Percentiles rank a stretch among this genome's conserved stretches.
Evolutionary conservation across 106 monocot species (phyloP).

Genomic region (Allium fistulosum): DNA sequence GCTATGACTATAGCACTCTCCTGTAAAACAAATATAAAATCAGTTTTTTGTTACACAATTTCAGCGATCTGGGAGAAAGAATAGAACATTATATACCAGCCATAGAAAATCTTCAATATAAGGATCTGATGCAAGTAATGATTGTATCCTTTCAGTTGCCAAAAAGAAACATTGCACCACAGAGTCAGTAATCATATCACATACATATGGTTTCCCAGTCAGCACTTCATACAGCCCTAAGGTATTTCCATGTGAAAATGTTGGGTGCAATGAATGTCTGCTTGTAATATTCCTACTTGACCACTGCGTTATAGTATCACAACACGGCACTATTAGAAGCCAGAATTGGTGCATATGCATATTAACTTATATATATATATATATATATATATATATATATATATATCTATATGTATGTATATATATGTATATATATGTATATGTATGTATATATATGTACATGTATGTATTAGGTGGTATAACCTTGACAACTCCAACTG

Average conservation of each 20-base stretch:
- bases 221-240: conserved; percentile 94
- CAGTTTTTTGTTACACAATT: background rate
- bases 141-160: conserved; percentile 69
- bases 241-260: conserved; percentile 87
- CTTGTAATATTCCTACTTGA: conserved; percentile 40
- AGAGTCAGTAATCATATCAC: conserved; percentile 87
- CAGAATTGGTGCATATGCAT: too few relatives aligned
- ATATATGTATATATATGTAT: too few relatives aligned
- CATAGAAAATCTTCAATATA: conserved; percentile 81
- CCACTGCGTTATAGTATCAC: conserved; percentile 44
- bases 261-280: conserved; percentile 77
- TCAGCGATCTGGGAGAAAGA: background rate
- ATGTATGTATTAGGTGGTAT: background rate
- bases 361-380: too few relatives aligned
- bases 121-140: conserved; percentile 40
- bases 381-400: too few relatives aligned
- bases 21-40: conserved; percentile 25
- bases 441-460: too few relatives aligned
- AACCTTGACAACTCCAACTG: conserved; percentile 84
- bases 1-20: conserved; percentile 74
- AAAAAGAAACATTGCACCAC: conserved; percentile 90
- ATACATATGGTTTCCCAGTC: conserved; percentile 78
- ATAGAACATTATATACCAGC: conserved; percentile 46
- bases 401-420: too few relatives aligned
- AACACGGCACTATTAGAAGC: too few relatives aligned